These are phyloP conservation scores for Rosellinia necatrix DNA, from an alignment of 2,329 filamentous ascomycete genomes.

Conservation along the genomic window DNA sequence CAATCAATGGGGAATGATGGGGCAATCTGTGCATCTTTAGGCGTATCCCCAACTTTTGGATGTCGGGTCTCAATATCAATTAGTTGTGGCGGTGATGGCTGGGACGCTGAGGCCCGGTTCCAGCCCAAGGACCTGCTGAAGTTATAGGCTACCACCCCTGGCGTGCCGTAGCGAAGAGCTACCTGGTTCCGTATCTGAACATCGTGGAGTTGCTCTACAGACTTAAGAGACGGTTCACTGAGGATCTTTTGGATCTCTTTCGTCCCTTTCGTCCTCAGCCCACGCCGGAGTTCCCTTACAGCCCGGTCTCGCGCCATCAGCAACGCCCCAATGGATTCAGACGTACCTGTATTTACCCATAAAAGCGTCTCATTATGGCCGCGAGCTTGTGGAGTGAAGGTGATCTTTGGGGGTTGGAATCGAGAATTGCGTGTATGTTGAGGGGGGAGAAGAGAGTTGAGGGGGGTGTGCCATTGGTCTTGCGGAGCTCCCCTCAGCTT, in stretches of 20 bases:
- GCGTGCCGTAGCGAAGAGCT: slow-evolving; percentile 22
- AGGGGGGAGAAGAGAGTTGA: neutral
- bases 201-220: slow-evolving; percentile 26
- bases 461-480: neutral
- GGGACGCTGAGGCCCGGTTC: slow-evolving; percentile 17
- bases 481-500: slow-evolving; percentile 7
- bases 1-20: slow-evolving; percentile 24
- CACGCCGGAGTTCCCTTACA: slow-evolving; percentile 16
- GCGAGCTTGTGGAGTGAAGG: slow-evolving; percentile 27
- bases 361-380: slow-evolving; percentile 28
- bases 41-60: neutral
- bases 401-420: neutral
- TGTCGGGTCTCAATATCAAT: neutral
- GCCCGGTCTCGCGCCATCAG: slow-evolving; percentile 28
- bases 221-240: slow-evolving; percentile 24
- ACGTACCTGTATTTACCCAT: slow-evolving; percentile 20
- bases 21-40: neutral
- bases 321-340: slow-evolving; percentile 23
- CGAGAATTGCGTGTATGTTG: neutral
- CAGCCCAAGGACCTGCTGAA: slow-evolving; percentile 31
- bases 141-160: slow-evolving; percentile 28
- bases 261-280: slow-evolving; percentile 28
- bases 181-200: slow-evolving; percentile 26
- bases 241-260: slow-evolving; percentile 30
- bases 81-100: slow-evolving; percentile 28